Conservation (phyloP, 441 rosid genomes). For the Dalechampia spathulata region DNA sequence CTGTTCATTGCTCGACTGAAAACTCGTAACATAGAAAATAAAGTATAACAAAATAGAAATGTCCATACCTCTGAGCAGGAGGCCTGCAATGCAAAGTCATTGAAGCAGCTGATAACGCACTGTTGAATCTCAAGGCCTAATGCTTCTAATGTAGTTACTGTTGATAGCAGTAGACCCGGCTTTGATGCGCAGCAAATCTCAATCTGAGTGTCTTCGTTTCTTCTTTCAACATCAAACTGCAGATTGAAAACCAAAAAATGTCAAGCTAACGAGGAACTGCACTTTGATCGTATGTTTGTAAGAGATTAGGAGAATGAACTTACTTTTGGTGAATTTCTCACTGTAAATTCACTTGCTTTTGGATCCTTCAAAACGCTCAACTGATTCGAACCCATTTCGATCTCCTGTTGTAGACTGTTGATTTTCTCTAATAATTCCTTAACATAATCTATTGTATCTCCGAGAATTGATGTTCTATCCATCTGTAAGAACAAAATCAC, state of each 20-base stretch:
- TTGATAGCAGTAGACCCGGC: slow-evolving; percentile 76
- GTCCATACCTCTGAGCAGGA: slow-evolving; percentile 93
- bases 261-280: neutral
- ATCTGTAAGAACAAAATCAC: slow-evolving; percentile 58
- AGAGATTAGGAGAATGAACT: neutral
- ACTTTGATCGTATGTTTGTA: no score
- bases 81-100: slow-evolving; percentile 90
- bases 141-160: slow-evolving; percentile 71
- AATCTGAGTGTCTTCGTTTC: slow-evolving; percentile 48
- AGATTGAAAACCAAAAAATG: slow-evolving; percentile 3
- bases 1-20: no score
- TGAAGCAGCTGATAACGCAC: slow-evolving; percentile 86
- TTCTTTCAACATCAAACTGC: slow-evolving; percentile 71
- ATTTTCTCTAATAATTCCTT: slow-evolving; percentile 88
- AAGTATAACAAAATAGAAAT: no score
- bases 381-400: slow-evolving; percentile 30
- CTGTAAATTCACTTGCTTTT: slow-evolving; percentile 43
- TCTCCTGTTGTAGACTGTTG: slow-evolving; percentile 54
- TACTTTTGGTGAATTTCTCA: slow-evolving; percentile 92
- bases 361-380: slow-evolving; percentile 41
- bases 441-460: slow-evolving; percentile 93
- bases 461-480: slow-evolving; percentile 95
- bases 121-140: slow-evolving; percentile 92
- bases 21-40: no score
- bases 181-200: slow-evolving; percentile 74